A percentile compares a stretch with the other conserved stretches of the same genome.
Conservation (phyloP, 2,329 filamentous ascomycete genomes). For the Xylaria multiplex region DNA sequence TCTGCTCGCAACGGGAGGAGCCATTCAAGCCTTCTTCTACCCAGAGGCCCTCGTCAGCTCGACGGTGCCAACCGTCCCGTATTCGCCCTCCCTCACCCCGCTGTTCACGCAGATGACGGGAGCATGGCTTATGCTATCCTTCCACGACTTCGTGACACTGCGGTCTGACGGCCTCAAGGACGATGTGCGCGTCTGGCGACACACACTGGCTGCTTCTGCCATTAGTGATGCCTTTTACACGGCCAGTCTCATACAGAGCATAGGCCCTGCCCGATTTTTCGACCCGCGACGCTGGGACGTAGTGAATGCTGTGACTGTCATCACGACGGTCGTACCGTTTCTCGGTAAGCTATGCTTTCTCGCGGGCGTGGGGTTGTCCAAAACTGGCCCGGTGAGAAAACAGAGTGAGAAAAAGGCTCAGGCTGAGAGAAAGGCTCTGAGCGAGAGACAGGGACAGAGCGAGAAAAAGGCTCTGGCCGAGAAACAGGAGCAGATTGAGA, state of each 20-base stretch:
- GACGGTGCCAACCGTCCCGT: conserved; percentile 36
- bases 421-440: too few relatives aligned
- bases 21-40: conserved; percentile 35
- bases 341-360: conserved; percentile 40
- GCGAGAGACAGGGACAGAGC: too few relatives aligned
- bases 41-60: conserved; percentile 28
- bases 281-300: conserved; percentile 35
- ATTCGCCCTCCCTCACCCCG: conserved; percentile 32
- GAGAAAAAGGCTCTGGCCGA: too few relatives aligned
- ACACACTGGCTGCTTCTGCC: conserved; percentile 38
- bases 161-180: conserved; percentile 20
- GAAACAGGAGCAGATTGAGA: too few relatives aligned
- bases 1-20: conserved; percentile 36
- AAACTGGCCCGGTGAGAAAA: neutral
- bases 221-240: conserved; percentile 40
- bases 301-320: conserved; percentile 28
- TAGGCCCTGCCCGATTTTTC: conserved; percentile 34
- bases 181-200: conserved; percentile 37
- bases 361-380: conserved; percentile 35
- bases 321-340: conserved; percentile 37
- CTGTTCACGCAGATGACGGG: conserved; percentile 40
- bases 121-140: conserved; percentile 40
- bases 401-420: conserved; percentile 22
- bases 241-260: conserved; percentile 37
- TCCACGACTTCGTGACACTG: conserved; percentile 39